Conservation (phyloP, 2,329 filamentous ascomycete species). For the Camptophora hylomeconis region DNA sequence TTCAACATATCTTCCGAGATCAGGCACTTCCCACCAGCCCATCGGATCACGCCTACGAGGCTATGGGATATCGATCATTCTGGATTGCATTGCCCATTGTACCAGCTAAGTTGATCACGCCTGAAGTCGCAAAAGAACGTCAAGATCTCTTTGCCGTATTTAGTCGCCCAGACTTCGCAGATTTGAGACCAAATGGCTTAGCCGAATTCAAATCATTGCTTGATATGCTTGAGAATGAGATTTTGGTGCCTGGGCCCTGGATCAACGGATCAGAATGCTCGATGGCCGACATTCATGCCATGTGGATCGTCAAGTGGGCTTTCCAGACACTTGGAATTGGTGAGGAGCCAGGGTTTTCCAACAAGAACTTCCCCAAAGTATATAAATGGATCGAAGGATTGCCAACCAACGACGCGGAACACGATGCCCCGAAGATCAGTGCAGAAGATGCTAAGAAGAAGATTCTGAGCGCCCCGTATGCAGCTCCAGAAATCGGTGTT, state of each 20-base stretch:
- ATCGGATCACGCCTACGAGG: conserved; percentile 9
- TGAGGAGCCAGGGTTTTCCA: conserved; percentile 5
- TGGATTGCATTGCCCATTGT: conserved; percentile 7
- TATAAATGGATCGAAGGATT: conserved; percentile 8
- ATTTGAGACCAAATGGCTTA: conserved; percentile 5
- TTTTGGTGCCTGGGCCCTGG: conserved; percentile 4
- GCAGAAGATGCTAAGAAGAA: conserved; percentile 4
- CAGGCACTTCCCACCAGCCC: conserved; percentile 4
- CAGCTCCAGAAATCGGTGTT: conserved; percentile 6
- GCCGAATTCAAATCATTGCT: conserved; percentile 5
- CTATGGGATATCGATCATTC: conserved; percentile 7
- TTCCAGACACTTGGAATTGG: conserved; percentile 4
- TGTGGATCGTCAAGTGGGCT: conserved; percentile 4
- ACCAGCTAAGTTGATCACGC: conserved; percentile 5
- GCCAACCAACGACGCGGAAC: conserved; percentile 5
- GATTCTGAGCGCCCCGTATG: conserved; percentile 4
- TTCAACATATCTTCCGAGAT: conserved; percentile 6
- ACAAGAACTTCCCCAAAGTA: conserved; percentile 6
- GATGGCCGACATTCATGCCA: conserved; percentile 6
- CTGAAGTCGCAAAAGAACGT: conserved; percentile 6
- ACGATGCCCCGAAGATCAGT: conserved; percentile 5
- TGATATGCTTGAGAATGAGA: conserved; percentile 8
- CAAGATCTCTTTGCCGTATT: conserved; percentile 7
- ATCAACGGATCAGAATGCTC: conserved; percentile 3
- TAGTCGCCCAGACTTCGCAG: conserved; percentile 4